Base-by-base conservation (phyloP, 1,284 basidiomycete genomes). In the Leucoagaricus sp. region DNA sequence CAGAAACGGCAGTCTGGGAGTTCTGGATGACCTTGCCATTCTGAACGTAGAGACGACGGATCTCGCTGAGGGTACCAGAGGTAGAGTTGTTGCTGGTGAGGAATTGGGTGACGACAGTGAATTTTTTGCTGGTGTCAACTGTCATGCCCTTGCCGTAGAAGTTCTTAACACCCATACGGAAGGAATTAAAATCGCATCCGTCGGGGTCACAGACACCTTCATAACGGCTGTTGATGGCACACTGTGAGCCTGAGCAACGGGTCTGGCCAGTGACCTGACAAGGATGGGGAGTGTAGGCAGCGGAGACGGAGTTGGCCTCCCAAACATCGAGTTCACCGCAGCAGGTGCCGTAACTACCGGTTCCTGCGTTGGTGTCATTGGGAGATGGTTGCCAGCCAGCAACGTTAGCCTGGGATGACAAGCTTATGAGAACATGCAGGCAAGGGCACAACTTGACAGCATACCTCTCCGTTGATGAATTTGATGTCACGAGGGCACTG, bases 51-150 rank as follows among this genome's bases (percentile, higher is more conserved):
- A 60, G 28, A 9, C 58, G 55, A 15, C 58, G 55, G 46, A 60
- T 60, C 29, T 60, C 58, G 28, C 28, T 31, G 40, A 60, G 55
- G 6, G 46, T 49, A 23, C 58, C 58, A 19, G 46, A 44, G 29
- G 44, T 33, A 21, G 58, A 50, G 52, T 44, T 45, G 51, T 54
- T 36, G 33, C 49, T 26, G 50, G 58, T 60, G 26, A 60, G 36
- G 51, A 60, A 60, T 23, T 60, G 58, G 29, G 58, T 60, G 19
- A 60, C 55, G 44, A 60, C 58, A n/a, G 58, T 60, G 29, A 60
- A 49, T 26, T 54, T 57, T 44, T 31, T 36, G 41, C 33, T 54
- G 36, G 58, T 57, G 47, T 60, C 58, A 29, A 60, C 42, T 6
- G 58, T 60, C 58, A 53, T 49, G 36, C 58, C 58, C 23, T 42